Percentiles rank a stretch among this genome's conserved stretches.
Conservation (phyloP, 768 basidiomycete species). For the Dacryopinax primogenitus region DNA sequence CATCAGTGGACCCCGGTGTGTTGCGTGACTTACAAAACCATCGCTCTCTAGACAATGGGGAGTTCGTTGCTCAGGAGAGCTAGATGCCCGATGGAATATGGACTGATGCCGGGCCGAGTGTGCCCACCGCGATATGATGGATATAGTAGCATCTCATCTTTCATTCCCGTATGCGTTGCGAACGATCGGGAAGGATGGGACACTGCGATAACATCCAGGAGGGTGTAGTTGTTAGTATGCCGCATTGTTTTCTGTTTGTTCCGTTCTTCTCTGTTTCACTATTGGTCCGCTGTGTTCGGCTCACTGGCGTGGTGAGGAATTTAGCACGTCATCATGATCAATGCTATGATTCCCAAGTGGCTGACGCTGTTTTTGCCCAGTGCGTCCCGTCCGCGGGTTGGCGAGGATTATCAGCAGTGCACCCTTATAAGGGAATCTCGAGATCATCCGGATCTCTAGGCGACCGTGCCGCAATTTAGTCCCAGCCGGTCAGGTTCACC, state of each 20-base stretch:
- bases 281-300: not conserved
- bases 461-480: not conserved
- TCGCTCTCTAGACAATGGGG: conserved; percentile 19
- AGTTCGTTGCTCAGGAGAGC: conserved; percentile 1
- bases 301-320: not conserved
- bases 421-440: not conserved
- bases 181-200: conserved; percentile 6
- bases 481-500: conserved; percentile 1
- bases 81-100: not conserved
- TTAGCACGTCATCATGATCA: conserved; percentile 5
- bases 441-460: not conserved
- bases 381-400: no score
- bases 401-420: not conserved
- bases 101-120: not conserved
- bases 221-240: conserved; percentile 1
- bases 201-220: conserved; percentile 1
- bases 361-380: not conserved
- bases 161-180: conserved; percentile 1
- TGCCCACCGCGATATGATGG: not conserved
- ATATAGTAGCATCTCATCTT: not conserved
- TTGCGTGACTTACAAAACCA: conserved; percentile 79
- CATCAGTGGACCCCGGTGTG: conserved; percentile 71
- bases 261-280: not conserved
- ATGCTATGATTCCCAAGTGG: not conserved
- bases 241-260: not conserved